Percentiles rank a stretch among this genome's conserved stretches.
Conservation (phyloP, 2,329 filamentous ascomycete genomes). For the Cercospora brassicicola region DNA sequence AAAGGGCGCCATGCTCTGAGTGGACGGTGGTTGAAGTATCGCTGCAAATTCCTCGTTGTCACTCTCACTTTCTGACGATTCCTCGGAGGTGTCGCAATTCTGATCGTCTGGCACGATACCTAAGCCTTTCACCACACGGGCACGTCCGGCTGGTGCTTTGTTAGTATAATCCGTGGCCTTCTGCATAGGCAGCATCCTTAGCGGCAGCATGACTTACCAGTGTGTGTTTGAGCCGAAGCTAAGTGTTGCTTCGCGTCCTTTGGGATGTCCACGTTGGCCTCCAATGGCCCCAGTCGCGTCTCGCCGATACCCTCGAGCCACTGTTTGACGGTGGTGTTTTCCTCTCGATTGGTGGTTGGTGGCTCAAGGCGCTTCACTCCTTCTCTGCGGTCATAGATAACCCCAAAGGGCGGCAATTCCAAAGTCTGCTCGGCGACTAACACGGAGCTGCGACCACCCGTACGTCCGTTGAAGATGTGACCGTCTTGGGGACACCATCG, state of each 20-base stretch:
- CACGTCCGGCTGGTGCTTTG: constrained; percentile 5
- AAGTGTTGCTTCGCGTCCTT: constrained; percentile 28
- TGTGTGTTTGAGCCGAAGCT: constrained; percentile 15
- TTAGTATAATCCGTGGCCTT: neutral
- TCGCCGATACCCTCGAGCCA: constrained; percentile 32
- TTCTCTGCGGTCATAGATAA: constrained; percentile 13
- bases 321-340: constrained; percentile 22
- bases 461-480: constrained; percentile 32
- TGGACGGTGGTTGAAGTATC: neutral
- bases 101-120: constrained; percentile 8
- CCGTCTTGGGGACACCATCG: constrained; percentile 14
- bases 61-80: constrained; percentile 14
- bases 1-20: too few relatives aligned
- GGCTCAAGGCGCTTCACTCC: neutral
- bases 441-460: constrained; percentile 14
- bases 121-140: constrained; percentile 24
- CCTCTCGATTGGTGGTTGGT: constrained; percentile 15
- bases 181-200: constrained; percentile 5
- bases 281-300: constrained; percentile 22
- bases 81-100: neutral
- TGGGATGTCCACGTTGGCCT: constrained; percentile 23
- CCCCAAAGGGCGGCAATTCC: constrained; percentile 14
- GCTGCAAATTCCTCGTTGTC: constrained; percentile 6
- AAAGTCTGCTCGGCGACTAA: constrained; percentile 8
- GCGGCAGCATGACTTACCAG: neutral